These are phyloP conservation scores for Toxicodendron radicans DNA, from an alignment of 345 rosid species.

Conservation along the genomic window DNA sequence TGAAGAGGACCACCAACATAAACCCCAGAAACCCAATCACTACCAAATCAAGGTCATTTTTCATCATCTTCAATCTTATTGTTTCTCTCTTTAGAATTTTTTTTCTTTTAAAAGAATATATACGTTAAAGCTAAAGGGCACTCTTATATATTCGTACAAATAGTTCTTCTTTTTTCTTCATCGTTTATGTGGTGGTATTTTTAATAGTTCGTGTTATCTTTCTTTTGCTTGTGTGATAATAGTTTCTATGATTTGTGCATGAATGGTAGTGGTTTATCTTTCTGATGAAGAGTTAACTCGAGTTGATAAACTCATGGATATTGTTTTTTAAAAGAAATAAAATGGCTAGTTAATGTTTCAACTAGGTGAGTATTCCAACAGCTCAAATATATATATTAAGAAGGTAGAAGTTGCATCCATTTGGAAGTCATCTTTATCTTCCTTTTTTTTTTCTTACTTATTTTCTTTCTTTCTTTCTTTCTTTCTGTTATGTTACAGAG, in stretches of 20 bases:
- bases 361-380: not conserved
- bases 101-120: not conserved
- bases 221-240: not conserved
- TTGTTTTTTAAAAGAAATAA: not conserved
- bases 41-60: slow-evolving; percentile 67
- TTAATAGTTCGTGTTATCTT: not conserved
- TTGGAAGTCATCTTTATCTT: not conserved
- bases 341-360: not conserved
- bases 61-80: not conserved
- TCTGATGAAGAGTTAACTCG: not conserved
- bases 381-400: not conserved
- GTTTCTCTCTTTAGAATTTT: not conserved
- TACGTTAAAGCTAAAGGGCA: not conserved
- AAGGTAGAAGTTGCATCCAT: not conserved
- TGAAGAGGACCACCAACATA: slow-evolving; percentile 23
- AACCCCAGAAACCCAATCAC: slow-evolving; percentile 66
- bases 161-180: not conserved
- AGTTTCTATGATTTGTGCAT: not conserved
- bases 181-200: not conserved
- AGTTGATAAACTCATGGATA: not conserved
- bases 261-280: not conserved
- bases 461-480: not conserved
- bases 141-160: not conserved
- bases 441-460: not conserved
- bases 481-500: not conserved